phyloP scores from a whole-genome alignment of 1,284 basidiomycete genomes.

The Fistulina hepatica region DNA sequence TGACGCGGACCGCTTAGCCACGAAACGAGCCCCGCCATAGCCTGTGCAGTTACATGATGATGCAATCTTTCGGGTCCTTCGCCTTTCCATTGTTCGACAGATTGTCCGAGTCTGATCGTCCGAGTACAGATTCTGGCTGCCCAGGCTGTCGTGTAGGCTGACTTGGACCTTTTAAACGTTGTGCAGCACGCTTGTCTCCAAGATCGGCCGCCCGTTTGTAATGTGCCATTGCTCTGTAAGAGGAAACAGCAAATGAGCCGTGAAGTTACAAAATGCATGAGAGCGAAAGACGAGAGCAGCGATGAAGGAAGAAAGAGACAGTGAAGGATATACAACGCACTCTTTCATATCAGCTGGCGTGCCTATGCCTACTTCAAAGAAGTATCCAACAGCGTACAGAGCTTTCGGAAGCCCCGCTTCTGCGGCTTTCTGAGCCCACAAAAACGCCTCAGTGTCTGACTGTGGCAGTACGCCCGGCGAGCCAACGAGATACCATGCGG shows the following conservation, averaged over 20 bases:
- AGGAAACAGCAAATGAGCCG: slow-evolving; percentile 3
- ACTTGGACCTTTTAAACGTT: slow-evolving; percentile 67
- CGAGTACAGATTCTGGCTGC: slow-evolving; percentile 47
- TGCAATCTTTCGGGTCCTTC: slow-evolving; percentile 63
- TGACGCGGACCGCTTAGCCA: too few relatives aligned
- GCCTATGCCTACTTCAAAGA: slow-evolving; percentile 89
- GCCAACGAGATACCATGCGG: slow-evolving; percentile 98
- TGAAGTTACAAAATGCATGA: slow-evolving; percentile 4
- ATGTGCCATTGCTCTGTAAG: slow-evolving; percentile 59
- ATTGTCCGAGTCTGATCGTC: slow-evolving; percentile 36
- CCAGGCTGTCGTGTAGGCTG: slow-evolving; percentile 46
- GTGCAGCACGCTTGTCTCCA: slow-evolving; percentile 88
- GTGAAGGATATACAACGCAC: too few relatives aligned
- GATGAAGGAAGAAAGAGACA: slow-evolving; percentile 8
- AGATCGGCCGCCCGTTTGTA: slow-evolving; percentile 89
- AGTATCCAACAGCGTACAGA: slow-evolving; percentile 97
- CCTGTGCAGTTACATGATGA: slow-evolving; percentile 77
- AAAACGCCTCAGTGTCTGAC: slow-evolving; percentile 93
- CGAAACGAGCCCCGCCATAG: too few relatives aligned
- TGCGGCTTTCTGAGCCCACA: slow-evolving; percentile 89
- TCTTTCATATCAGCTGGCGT: slow-evolving; percentile 57
- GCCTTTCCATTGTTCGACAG: slow-evolving; percentile 30
- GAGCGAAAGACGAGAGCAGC: slow-evolving; percentile 5
- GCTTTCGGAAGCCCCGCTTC: slow-evolving; percentile 86
- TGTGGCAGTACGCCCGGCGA: slow-evolving; percentile 96